Evolutionary conservation across 202 grass and related monocot genomes (phyloP).

Genomic region (Eragrostis tef): DNA sequence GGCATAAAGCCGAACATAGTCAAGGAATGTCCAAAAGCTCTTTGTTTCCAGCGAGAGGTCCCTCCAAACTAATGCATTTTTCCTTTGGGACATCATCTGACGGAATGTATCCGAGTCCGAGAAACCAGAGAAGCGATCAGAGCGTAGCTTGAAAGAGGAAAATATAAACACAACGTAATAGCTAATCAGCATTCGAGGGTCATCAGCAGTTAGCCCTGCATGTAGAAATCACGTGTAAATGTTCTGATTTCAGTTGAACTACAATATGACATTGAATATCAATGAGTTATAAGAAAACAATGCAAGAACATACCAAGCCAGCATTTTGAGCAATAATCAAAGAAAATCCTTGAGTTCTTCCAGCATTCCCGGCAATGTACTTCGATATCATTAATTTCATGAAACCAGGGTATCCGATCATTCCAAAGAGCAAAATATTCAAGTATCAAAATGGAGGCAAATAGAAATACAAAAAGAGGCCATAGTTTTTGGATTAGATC

Average conservation of each 20-base stretch:
- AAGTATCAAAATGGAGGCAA: conserved; percentile 75
- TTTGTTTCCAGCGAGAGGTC: conserved; percentile 99
- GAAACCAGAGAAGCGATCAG: conserved; percentile 76
- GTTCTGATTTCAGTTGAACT: conserved; percentile 20
- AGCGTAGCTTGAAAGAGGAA: conserved; percentile 91
- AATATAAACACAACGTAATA: conserved; percentile 94
- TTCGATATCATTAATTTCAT: conserved; percentile 54
- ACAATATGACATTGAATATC: conserved; percentile 33
- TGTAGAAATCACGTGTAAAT: conserved; percentile 42
- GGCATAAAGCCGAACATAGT: conserved; percentile 85
- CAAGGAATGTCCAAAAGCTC: conserved; percentile 98
- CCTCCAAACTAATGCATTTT: conserved; percentile 85
- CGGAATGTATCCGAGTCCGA: conserved; percentile 81
- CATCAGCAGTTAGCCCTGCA: conserved; percentile 79
- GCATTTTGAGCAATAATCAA: conserved; percentile 81
- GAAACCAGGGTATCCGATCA: conserved; percentile 62
- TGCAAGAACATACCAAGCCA: conserved; percentile 76
- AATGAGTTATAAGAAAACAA: conserved; percentile 11
- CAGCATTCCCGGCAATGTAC: conserved; percentile 83
- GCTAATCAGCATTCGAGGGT: conserved; percentile 89
- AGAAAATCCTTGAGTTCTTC: conserved; percentile 72
- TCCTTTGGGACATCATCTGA: conserved; percentile 82
- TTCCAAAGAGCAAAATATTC: conserved; percentile 95
- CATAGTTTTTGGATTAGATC: conserved; percentile 82
- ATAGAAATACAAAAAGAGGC: conserved; percentile 89